These are phyloP conservation scores for Actinidia chinensis DNA, from an alignment of 179 eudicot species.

Conservation along the genomic window DNA sequence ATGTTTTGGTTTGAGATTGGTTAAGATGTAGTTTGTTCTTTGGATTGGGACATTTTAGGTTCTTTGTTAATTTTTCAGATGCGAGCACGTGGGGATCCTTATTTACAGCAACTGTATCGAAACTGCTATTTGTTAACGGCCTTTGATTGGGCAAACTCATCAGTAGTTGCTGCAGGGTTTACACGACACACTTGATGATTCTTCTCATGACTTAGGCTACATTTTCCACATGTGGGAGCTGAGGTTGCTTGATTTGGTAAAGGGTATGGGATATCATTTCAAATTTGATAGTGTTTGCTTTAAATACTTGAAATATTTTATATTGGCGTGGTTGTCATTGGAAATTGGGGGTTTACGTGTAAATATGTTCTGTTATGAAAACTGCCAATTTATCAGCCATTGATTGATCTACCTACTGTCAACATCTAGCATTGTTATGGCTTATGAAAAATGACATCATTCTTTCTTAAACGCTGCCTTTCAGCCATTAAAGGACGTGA, in stretches of 20 bases:
- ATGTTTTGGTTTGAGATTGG: background rate
- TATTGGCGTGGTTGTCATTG: background rate
- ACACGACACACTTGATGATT: conserved; percentile 93
- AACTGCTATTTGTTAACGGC: conserved; percentile 76
- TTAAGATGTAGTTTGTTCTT: background rate
- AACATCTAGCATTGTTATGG: background rate
- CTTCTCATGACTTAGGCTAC: conserved; percentile 56
- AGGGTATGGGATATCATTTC: conserved; percentile 56
- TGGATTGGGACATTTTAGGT: conserved; percentile 10
- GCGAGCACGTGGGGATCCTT: conserved; percentile 90
- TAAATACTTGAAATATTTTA: background rate
- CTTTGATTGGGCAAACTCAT: conserved; percentile 78
- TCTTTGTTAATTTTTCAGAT: conserved; percentile 40
- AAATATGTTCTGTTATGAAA: background rate
- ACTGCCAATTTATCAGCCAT: no score
- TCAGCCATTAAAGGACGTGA: background rate
- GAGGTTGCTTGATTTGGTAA: conserved; percentile 90
- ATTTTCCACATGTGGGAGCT: conserved; percentile 59
- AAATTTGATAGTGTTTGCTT: background rate
- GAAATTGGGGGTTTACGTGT: background rate
- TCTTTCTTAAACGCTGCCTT: background rate
- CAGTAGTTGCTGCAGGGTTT: conserved; percentile 93
- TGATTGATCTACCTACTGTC: background rate
- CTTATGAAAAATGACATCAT: background rate
- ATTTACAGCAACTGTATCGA: conserved; percentile 93